Evolutionary conservation across 1,139 yeast genomes (phyloP).

Genomic region (Yamadazyma triangularis): DNA sequence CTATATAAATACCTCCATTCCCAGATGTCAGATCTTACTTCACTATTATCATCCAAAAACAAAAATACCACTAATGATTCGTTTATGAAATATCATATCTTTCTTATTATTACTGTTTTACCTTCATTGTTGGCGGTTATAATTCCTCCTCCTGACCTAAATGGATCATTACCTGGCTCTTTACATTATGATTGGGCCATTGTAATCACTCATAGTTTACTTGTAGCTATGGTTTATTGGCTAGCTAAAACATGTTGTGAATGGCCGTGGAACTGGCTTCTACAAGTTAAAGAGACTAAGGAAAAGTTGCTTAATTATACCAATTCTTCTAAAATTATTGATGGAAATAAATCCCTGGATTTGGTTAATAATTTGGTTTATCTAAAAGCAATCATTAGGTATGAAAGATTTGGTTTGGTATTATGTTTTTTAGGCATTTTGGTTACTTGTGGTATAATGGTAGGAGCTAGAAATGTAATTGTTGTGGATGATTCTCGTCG

Average conservation of each 20-base stretch:
- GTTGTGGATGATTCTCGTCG: slow-evolving; percentile 25
- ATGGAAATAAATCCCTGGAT: slow-evolving; percentile 5
- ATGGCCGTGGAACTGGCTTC: slow-evolving; percentile 36
- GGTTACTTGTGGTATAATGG: slow-evolving; percentile 21
- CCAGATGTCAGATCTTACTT: too few relatives aligned
- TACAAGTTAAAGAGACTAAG: slow-evolving; percentile 19
- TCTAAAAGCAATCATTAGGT: slow-evolving; percentile 14
- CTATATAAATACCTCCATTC: too few relatives aligned
- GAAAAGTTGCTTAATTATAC: slow-evolving; percentile 14
- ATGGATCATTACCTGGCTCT: too few relatives aligned
- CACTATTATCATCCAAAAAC: too few relatives aligned
- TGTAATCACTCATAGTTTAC: slow-evolving; percentile 24
- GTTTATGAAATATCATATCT: too few relatives aligned
- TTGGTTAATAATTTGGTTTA: slow-evolving; percentile 8
- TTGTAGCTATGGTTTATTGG: slow-evolving; percentile 24
- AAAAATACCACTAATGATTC: too few relatives aligned
- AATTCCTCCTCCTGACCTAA: slow-evolving; percentile 12
- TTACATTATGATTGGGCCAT: slow-evolving; percentile 12
- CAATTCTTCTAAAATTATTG: slow-evolving; percentile 11
- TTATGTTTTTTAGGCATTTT: slow-evolving; percentile 22
- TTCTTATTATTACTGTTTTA: slow-evolving; percentile 4
- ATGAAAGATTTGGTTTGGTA: slow-evolving; percentile 20
- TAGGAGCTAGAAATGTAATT: slow-evolving; percentile 21
- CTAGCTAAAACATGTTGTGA: slow-evolving; percentile 24
- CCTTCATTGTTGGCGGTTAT: slow-evolving; percentile 13